These are phyloP conservation scores for Colletotrichum cordylinicola DNA, from an alignment of 2,329 filamentous ascomycete species.

Conservation along the genomic window DNA sequence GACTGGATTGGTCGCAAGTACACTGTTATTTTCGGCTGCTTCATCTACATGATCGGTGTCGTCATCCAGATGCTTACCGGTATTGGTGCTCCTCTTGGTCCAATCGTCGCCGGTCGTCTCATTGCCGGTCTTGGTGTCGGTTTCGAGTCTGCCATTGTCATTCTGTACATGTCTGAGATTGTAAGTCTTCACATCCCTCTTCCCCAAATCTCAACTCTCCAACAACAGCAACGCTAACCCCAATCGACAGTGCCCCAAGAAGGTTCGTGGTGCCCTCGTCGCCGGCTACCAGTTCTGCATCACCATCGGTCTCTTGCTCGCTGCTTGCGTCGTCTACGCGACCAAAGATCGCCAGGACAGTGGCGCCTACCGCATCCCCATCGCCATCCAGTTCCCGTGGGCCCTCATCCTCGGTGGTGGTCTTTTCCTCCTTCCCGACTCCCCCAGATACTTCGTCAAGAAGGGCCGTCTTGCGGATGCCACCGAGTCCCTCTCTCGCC, in stretches of 20 bases:
- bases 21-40: constrained; percentile 75
- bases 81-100: constrained; percentile 53
- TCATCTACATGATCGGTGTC: constrained; percentile 73
- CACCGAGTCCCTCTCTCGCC: constrained; percentile 63
- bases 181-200: constrained; percentile 37
- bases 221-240: not conserved
- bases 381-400: constrained; percentile 82
- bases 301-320: constrained; percentile 79
- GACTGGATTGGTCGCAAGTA: constrained; percentile 77
- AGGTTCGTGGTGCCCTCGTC: constrained; percentile 80
- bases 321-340: constrained; percentile 76
- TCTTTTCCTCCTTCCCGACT: constrained; percentile 81
- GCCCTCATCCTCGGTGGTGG: constrained; percentile 76
- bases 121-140: constrained; percentile 81
- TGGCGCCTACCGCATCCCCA: constrained; percentile 80
- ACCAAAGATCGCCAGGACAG: constrained; percentile 67
- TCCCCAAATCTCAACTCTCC: not conserved
- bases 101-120: constrained; percentile 76
- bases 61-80: constrained; percentile 67
- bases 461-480: constrained; percentile 73
- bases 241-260: constrained; percentile 57
- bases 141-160: constrained; percentile 81
- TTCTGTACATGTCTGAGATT: constrained; percentile 89
- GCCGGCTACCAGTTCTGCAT: constrained; percentile 85
- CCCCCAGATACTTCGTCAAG: constrained; percentile 86